Evolutionary conservation across 768 basidiomycete genomes (phyloP).

Genomic region (Ephemerocybe angulata): DNA sequence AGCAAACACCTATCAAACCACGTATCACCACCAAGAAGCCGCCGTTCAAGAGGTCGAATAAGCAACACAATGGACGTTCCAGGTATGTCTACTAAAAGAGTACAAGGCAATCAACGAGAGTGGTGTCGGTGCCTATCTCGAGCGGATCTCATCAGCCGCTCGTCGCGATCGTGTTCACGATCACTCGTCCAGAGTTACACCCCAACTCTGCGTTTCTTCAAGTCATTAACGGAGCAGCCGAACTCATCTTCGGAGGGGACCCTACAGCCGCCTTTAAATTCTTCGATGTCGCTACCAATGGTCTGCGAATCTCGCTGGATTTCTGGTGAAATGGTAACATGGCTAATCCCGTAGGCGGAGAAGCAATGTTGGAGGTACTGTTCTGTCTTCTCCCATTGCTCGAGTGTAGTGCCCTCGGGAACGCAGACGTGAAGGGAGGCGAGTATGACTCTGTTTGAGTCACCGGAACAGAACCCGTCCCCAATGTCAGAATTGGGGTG

Average conservation of each 20-base stretch:
- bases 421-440: conserved; percentile 53
- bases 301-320: conserved; percentile 32
- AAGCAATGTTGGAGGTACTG: conserved; percentile 48
- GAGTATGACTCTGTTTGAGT: conserved; percentile 39
- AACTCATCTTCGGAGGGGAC: conserved; percentile 37
- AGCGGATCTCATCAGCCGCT: conserved; percentile 3
- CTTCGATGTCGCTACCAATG: conserved; percentile 28
- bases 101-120: background rate
- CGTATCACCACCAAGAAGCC: background rate
- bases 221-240: conserved; percentile 39
- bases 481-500: conserved; percentile 1
- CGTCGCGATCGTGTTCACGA: conserved; percentile 5
- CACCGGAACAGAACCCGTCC: background rate
- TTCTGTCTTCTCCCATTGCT: conserved; percentile 51
- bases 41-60: background rate
- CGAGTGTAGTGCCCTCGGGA: conserved; percentile 41
- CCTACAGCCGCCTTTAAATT: conserved; percentile 26
- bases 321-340: conserved; percentile 56
- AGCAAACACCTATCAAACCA: background rate
- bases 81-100: background rate
- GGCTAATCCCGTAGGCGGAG: conserved; percentile 47
- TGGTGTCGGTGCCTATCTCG: background rate
- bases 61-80: background rate
- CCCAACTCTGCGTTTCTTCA: conserved; percentile 29
- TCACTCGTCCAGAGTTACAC: background rate